Base-by-base conservation (phyloP, 176 grass and related monocot species). In the Triticum monococcum region DNA sequence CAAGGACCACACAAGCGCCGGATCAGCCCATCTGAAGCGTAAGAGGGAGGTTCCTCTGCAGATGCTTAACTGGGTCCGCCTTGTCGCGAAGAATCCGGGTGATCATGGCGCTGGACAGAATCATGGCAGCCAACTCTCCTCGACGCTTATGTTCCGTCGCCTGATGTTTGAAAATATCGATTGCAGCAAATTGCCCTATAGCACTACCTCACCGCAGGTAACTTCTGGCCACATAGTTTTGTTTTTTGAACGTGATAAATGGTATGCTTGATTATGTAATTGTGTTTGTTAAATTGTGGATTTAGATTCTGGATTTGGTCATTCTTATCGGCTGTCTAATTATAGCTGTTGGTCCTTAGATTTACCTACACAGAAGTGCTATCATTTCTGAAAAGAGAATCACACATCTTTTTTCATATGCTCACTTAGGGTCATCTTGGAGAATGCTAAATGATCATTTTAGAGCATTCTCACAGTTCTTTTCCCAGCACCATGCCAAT, bases 51-150 rank as follows among this genome's bases (percentile, higher is more conserved):
- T 4, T 24, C 5, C 87, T 5, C 83, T 52, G 25, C 52, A 59
- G 83, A 67, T 91, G 57, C 84, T 91, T 16, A 82, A 31, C 75
- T 67, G 84, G 89, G 38, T 94, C 60, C 64, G 64, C 37, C 73
- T 50, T 31, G 35, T 72, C 86, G 92, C 92, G 25, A 91, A 50
- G 80, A 54, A 22, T 73, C 84, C 89, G n/a, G 14, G 24, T 32
- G 65, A 85, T 36, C 50, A 24, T 41, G 22, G 61, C 26, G 30
- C 8, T 22, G 31, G 45, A 61, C 68, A 5, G 20, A 56, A 65
- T 38, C n/a, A 33, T 10, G 30, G 5, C 7, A 76, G 40, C 41
- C 38, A 65, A 59, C 22, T 73, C 31, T 72, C 33, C 41, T 22
- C 2, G n/a, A 57, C 32, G 26, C 9, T 80, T 26, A 23, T 62